Evolutionary conservation across 2,329 filamentous ascomycete genomes (phyloP), one percentile per base, ranked within the genome.

Genomic region (Exophiala sp.): DNA sequence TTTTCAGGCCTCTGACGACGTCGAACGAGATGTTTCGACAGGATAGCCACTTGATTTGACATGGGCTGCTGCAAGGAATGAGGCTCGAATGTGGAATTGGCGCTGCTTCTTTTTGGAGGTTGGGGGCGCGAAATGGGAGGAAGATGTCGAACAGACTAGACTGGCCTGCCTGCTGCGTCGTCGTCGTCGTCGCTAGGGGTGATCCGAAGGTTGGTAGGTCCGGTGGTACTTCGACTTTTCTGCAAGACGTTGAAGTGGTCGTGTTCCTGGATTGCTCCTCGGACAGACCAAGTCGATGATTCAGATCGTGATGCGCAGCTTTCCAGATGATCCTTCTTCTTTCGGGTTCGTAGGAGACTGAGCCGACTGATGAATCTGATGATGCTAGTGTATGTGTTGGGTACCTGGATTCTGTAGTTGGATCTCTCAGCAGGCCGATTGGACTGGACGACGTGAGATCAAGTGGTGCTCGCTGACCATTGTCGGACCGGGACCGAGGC

Each of bases 31-130:
- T 30, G 22, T 41, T 42, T 11, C 45, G 27, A 5, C 43, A 39
- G 1, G 50, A 57, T 11, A 51, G 50, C 54, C 54, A 57, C 35
- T 46, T 46, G 35, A 57, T 52, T 8, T 22, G 40, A 24, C 54
- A 57, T 2, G 54, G 54, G 30, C 42, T 49, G 44, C 52, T 48
- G 37, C 49, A 46, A n/a, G 43, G 48, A n/a, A 48, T 38, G 39
- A 45, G 44, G 32, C 24, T 35, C 27, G 30, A 14, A 18, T 27
- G 41, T 32, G 39, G 21, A 16, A 32, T 34, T 3, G 42, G 18
- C n/a, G 7, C 6, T 5, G 30, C 7, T 6, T 13, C n/a, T 34
- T 13, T 6, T 6, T 34, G 9, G 30, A 10, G 6, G 6, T 34
- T 16, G 2, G 14, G 14, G 30, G 30, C 9, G 9, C 9, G 14